These are phyloP conservation scores for Coffea eugenioides DNA, from an alignment of 257 asterid species.

Conservation along the genomic window DNA sequence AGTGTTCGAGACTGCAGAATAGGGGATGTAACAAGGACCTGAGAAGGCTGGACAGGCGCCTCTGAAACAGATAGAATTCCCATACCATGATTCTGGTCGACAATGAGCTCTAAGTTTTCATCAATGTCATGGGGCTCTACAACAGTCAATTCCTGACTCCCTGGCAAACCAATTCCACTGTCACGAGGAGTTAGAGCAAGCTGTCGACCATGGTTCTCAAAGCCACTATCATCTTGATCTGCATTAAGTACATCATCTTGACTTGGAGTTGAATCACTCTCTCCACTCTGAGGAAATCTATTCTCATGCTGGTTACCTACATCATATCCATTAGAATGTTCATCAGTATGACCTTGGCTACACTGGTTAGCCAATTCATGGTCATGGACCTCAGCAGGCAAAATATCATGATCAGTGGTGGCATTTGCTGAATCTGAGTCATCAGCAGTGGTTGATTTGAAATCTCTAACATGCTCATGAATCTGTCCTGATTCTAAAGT, in stretches of 20 bases:
- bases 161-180: constrained; percentile 33
- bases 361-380: constrained; percentile 31
- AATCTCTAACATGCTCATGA: constrained; percentile 31
- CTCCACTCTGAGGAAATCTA: constrained; percentile 31
- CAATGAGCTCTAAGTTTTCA: constrained; percentile 35
- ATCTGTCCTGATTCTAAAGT: constrained; percentile 26
- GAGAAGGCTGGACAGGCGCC: constrained; percentile 34
- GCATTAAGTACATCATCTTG: constrained; percentile 24
- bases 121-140: constrained; percentile 38
- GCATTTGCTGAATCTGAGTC: constrained; percentile 25
- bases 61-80: constrained; percentile 24
- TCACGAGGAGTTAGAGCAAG: constrained; percentile 33
- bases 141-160: constrained; percentile 35
- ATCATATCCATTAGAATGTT: constrained; percentile 26
- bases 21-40: constrained; percentile 39
- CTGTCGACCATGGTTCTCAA: constrained; percentile 22
- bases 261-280: constrained; percentile 13
- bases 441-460: constrained; percentile 19
- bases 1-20: constrained; percentile 46
- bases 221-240: constrained; percentile 31
- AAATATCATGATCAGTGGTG: constrained; percentile 19
- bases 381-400: constrained; percentile 27
- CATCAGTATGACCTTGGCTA: constrained; percentile 19
- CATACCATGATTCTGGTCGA: constrained; percentile 38
- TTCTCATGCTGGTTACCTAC: constrained; percentile 35